Percentiles rank a stretch among this genome's conserved stretches.
Conservation (phyloP, 371 early-diverging fungal species). For the Mucor indicus region DNA sequence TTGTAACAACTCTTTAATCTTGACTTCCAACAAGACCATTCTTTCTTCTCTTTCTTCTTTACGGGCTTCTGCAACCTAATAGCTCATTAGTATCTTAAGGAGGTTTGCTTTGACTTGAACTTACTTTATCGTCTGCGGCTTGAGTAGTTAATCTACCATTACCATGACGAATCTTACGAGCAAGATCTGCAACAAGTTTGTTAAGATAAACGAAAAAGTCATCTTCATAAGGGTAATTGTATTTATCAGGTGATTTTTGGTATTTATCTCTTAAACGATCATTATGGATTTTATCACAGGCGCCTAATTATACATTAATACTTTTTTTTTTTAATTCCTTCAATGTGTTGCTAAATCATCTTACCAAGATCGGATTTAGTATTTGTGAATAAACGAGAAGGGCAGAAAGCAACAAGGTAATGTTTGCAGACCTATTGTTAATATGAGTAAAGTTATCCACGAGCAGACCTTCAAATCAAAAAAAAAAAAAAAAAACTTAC, state of each 20-base stretch:
- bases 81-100: background rate
- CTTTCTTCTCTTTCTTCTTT: slow-evolving; percentile 83
- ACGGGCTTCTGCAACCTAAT: slow-evolving; percentile 58
- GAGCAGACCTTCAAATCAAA: background rate
- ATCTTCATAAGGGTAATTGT: slow-evolving; percentile 72
- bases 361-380: slow-evolving; percentile 84
- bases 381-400: slow-evolving; percentile 81
- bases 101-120: slow-evolving; percentile 7
- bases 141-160: slow-evolving; percentile 72
- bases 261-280: slow-evolving; percentile 77
- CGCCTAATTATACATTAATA: slow-evolving; percentile 34
- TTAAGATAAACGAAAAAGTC: slow-evolving; percentile 74
- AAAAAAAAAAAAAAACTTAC: slow-evolving; percentile 30
- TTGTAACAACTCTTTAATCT: slow-evolving; percentile 70
- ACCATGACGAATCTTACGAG: slow-evolving; percentile 74
- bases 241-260: slow-evolving; percentile 62
- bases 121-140: slow-evolving; percentile 70
- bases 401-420: slow-evolving; percentile 84
- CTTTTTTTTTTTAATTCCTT: too few relatives aligned
- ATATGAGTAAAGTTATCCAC: background rate
- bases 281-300: slow-evolving; percentile 78
- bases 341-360: background rate
- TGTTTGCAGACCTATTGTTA: slow-evolving; percentile 77
- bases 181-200: slow-evolving; percentile 69
- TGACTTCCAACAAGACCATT: slow-evolving; percentile 80